Evolutionary conservation across 2,329 filamentous ascomycete genomes (phyloP), one percentile per base, ranked within the genome.

Genomic region (Colletotrichum siamense): DNA sequence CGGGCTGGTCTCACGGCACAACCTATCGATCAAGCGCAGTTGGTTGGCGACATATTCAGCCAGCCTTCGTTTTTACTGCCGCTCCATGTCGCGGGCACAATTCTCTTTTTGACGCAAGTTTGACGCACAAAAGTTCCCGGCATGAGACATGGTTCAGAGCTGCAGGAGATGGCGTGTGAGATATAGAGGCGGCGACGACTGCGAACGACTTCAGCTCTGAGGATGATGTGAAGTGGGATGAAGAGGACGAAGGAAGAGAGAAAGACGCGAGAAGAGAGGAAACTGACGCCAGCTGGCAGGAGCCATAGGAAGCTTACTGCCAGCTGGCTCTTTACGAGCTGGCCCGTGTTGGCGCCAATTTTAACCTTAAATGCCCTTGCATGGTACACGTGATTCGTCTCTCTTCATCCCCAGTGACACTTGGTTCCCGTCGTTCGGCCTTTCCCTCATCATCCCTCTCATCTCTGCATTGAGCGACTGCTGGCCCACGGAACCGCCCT

Each of bases 341-440:
- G 69, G 57, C 7, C 44, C 63, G 39, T 75, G 69, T 63, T 63
- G 30, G 62, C 73, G 55, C 73, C 69, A 68, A 59, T n/a, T 30
- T 64, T 73, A 75, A 75, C 69, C 73, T 75, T 75, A 75, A 68
- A 62, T 61, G 18, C 30, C 28, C 30, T n/a, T 61, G 34, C 24
- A 36, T 12, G 22, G 13, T 18, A 22, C 73, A 75, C 73, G 73
- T 75, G 73, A 75, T 16, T 8, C 59, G 10, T 62, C 59, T 26
- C 55, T 44, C 55, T 28, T 64, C 34, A 24, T 32, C 30, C n/a
- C 44, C n/a, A 52, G 44, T 52, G 44, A 13, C 44, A 52, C 1
- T 22, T 49, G 44, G 13, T 34, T 24, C 28, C n/a, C n/a, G 10
- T 39, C 32, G 30, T 22, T 36, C 34, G 13, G 12, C 61, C 0